Base-by-base conservation (phyloP, 345 rosid species). In the Eucalyptus fibrosa region DNA sequence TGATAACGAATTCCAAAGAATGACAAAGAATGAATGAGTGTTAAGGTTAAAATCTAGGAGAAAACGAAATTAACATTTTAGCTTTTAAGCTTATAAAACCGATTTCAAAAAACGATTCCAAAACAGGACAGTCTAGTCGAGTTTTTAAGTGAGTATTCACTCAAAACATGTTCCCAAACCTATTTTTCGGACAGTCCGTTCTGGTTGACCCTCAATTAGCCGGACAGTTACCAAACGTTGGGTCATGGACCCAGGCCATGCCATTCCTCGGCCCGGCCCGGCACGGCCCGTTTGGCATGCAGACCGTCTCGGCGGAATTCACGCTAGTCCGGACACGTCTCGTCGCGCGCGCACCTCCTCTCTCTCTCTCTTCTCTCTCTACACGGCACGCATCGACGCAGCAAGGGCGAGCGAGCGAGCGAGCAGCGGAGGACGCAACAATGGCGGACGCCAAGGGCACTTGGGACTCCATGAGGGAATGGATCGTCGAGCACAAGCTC, bases 401-500 rank as follows among this genome's bases (percentile, higher is more conserved):
- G 82, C 34, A 6, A 85, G 87, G 24, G 30, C 51, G 34, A 45
- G 86, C 86, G 42, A 16, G 51, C 11, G 87, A 83, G n/a, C 87
- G 37, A 85, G 86, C 86, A n/a, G 19, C 37, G 19, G 21, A 67
- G 40, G 30, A 77, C 87, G 37, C 23, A 86, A 3, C 60, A 50
- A 49, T 86, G 59, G 37, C 62, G 42, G 87, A 45, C 2, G 23
- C 60, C 10, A 18, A 18, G 2, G 56, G 87, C 50, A 86, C 40
- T 49, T 49, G 9, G 87, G 37, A 28, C 47, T 77, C 85, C 85
- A 8, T 77, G 85, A 77, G 85, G 85, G 85, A 77, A 37, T 77
- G 85, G 85, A 77, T 77, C 90, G 92, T 92, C 24, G 96, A 97
- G 16, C 96, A 98, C 94, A 98, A 98, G 94, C 99, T 98, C 86